Evolutionary conservation across 2,329 filamentous ascomycete species (phyloP).

Genomic region (Talaromyces marneffei): DNA sequence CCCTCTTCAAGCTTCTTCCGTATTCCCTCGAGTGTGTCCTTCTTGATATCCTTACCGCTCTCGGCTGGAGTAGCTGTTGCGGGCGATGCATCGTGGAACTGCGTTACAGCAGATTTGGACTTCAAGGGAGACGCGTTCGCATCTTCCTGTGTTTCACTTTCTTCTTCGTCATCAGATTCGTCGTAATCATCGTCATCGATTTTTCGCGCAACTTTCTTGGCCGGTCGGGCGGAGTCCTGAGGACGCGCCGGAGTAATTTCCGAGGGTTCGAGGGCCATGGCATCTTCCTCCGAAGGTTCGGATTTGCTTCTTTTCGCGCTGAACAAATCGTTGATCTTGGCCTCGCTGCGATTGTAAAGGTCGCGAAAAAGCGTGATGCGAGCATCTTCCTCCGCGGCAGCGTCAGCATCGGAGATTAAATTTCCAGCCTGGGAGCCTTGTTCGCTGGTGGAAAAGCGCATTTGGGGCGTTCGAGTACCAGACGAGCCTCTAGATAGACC

Average conservation of each 20-base stretch:
- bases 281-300: conserved; percentile 36
- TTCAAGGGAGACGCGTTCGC: conserved; percentile 45
- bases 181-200: conserved; percentile 73
- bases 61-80: conserved; percentile 58
- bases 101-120: conserved; percentile 45
- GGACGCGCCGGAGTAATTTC: conserved; percentile 38
- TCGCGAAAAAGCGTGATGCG: conserved; percentile 67
- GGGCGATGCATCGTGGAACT: conserved; percentile 58
- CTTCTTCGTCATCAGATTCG: conserved; percentile 58
- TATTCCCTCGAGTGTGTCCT: conserved; percentile 73
- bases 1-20: conserved; percentile 90
- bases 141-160: conserved; percentile 45
- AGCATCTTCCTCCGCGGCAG: conserved; percentile 63
- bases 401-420: conserved; percentile 46
- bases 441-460: conserved; percentile 40
- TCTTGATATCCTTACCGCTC: conserved; percentile 51
- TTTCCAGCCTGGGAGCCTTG: conserved; percentile 44
- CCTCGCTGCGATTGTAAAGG: conserved; percentile 70
- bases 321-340: conserved; percentile 72
- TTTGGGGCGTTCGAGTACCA: conserved; percentile 41
- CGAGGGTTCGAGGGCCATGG: conserved; percentile 42
- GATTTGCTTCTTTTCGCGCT: conserved; percentile 36
- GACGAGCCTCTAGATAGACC: conserved; percentile 39
- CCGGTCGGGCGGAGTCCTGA: conserved; percentile 42
- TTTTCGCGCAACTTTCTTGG: conserved; percentile 61